Percentiles rank a stretch among this genome's conserved stretches.
These are phyloP conservation scores for Bocquillonia castaneifolia DNA, from an alignment of 441 rosid genomes.

Conservation along the genomic window DNA sequence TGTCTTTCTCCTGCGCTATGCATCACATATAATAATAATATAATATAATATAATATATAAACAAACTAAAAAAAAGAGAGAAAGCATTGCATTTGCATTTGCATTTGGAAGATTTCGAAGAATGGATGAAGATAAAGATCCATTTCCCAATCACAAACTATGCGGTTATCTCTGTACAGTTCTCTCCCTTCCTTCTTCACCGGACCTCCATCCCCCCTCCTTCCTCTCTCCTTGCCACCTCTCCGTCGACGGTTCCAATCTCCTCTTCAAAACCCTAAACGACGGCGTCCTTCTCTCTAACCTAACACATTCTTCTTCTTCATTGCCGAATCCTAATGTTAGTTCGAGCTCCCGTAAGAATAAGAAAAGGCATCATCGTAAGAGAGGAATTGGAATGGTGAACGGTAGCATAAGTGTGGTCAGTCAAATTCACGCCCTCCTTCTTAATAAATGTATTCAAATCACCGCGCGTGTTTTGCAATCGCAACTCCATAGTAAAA, in stretches of 20 bases:
- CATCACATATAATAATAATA: too few relatives aligned
- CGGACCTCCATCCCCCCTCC: slow-evolving; percentile 11
- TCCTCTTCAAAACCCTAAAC: slow-evolving; percentile 45
- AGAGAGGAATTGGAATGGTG: slow-evolving; percentile 59
- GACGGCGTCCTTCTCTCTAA: slow-evolving; percentile 42
- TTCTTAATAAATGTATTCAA: slow-evolving; percentile 49
- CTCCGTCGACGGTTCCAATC: slow-evolving; percentile 30
- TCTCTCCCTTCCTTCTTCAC: slow-evolving; percentile 34
- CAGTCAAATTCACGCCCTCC: slow-evolving; percentile 56
- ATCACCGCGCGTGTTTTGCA: slow-evolving; percentile 39
- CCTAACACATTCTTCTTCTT: background rate
- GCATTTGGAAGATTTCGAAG: background rate
- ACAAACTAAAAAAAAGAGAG: too few relatives aligned
- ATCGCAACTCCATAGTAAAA: slow-evolving; percentile 28
- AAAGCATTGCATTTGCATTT: background rate
- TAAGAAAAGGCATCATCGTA: slow-evolving; percentile 1
- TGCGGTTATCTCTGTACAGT: slow-evolving; percentile 70
- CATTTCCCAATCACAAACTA: slow-evolving; percentile 46
- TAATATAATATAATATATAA: too few relatives aligned
- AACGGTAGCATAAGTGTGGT: slow-evolving; percentile 76
- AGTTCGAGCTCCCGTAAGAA: too few relatives aligned
- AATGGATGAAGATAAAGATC: slow-evolving; percentile 2
- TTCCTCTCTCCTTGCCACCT: slow-evolving; percentile 44
- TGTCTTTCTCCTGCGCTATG: too few relatives aligned
- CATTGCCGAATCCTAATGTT: too few relatives aligned